A percentile compares a stretch with the other conserved stretches of the same genome.
Conservation (phyloP, 768 basidiomycete species). For the Punctularia strigosozonata region DNA sequence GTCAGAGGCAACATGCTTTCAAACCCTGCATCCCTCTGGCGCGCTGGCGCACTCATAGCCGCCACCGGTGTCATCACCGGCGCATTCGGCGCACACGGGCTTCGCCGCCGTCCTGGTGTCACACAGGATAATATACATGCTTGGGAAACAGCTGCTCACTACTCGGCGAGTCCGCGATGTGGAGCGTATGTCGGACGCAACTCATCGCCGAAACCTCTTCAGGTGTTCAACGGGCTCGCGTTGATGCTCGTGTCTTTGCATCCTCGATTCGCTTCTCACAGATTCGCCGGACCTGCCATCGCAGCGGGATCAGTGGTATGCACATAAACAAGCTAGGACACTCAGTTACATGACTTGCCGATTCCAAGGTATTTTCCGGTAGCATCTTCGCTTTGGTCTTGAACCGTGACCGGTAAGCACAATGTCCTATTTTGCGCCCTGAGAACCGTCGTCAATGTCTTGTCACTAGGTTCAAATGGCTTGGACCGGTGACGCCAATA, state of each 20-base stretch:
- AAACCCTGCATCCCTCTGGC: slow-evolving; percentile 7
- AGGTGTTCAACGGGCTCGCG: slow-evolving; percentile 64
- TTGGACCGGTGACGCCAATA: slow-evolving; percentile 59
- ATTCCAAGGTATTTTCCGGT: slow-evolving; percentile 64
- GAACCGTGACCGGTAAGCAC: slow-evolving; percentile 28
- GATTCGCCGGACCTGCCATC: slow-evolving; percentile 61
- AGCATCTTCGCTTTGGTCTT: slow-evolving; percentile 47
- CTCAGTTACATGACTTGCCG: too few species aligned
- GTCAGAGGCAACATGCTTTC: too few species aligned
- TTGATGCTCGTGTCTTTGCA: slow-evolving; percentile 53
- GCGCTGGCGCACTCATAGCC: slow-evolving; percentile 17
- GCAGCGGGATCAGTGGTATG: slow-evolving; percentile 34
- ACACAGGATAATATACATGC: slow-evolving; percentile 40
- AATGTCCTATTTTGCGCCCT: background rate
- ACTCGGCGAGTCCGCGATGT: slow-evolving; percentile 30
- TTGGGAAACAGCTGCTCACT: slow-evolving; percentile 54
- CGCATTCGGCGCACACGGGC: slow-evolving; percentile 59
- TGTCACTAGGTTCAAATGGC: slow-evolving; percentile 27
- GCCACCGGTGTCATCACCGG: slow-evolving; percentile 44
- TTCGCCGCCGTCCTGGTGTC: slow-evolving; percentile 34
- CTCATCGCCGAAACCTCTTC: slow-evolving; percentile 1
- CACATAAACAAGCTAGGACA: too few species aligned
- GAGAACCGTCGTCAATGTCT: background rate
- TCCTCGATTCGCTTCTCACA: slow-evolving; percentile 43
- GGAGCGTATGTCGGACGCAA: background rate